Evolutionary conservation across 1,284 basidiomycete genomes (phyloP), one percentile per base, ranked within the genome.

Genomic region (Fomitiporia mediterranea): DNA sequence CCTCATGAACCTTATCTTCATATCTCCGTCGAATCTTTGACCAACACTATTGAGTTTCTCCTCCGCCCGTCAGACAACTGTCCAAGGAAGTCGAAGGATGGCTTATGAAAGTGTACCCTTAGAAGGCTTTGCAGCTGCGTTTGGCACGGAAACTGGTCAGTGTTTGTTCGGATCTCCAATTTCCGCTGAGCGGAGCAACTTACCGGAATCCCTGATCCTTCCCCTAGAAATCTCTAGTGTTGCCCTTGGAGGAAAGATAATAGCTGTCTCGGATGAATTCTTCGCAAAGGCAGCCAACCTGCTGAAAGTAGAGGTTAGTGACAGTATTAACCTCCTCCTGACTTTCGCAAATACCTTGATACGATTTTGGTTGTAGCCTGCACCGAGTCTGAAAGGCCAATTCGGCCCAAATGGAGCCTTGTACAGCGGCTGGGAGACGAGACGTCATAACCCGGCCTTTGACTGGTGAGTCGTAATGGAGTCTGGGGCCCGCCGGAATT

Each of bases 361-460:
- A 15, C 23, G 23, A 46, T 15, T 35, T 57, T n/a, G n/a, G n/a
- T n/a, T 55, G 56, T 59, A 94, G 89, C 85, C 92, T 13, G 81
- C 93, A 38, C 79, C 79, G 3, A 91, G 84, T 64, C 71, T 94
- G 71, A 91, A 94, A 72, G 96, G 97, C 11, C 91, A 94, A 63
- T 99, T 96, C 65, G 96, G 96, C 1, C 92, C 94, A 1, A 96
- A 95, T 49, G 96, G 96, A 25, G 96, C 96, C 0, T 72, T 98
- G 35, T 99, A 83, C 70, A 93, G 90, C 64, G 96, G 95, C 51
- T 99, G 96, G 96, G 96, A 99, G 71, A 84, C 81, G 17, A 76
- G 94, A 37, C 75, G 96, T 61, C 96, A 99, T 71, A 98, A 97
- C 70, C 84, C 88, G 0, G 68, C 78, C 2, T 84, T 86, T 67